Conservation (phyloP, 768 basidiomycete species). For the Tubosaeta sp. region DNA sequence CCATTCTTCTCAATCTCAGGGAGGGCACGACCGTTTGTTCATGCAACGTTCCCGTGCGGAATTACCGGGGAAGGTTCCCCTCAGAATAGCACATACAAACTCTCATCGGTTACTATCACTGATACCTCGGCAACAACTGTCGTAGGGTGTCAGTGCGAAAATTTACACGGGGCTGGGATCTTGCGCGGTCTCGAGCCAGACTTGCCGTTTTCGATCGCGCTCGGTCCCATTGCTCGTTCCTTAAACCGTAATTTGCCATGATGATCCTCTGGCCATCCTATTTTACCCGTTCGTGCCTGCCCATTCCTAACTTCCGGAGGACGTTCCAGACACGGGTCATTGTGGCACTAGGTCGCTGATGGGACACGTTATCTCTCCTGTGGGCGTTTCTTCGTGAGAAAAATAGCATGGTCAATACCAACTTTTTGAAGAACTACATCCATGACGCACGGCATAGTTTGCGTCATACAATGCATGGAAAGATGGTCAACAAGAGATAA, state of each 20-base stretch:
- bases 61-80: not conserved
- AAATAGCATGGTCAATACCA: not conserved
- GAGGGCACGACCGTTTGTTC: not conserved
- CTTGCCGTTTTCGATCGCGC: not conserved
- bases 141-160: not conserved
- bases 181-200: not conserved
- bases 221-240: not conserved
- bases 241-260: not conserved
- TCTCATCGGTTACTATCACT: not conserved
- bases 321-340: not conserved
- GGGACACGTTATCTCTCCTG: not conserved
- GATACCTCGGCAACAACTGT: not conserved
- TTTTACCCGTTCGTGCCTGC: not conserved
- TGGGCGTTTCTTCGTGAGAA: not conserved
- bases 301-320: not conserved
- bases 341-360: too few species aligned
- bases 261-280: not conserved
- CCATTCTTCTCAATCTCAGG: not conserved
- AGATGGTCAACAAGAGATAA: not conserved
- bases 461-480: not conserved
- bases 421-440: not conserved
- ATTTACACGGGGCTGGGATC: not conserved
- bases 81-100: not conserved
- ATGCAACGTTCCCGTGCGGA: not conserved
- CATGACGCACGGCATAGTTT: too few species aligned